phyloP scores from a whole-genome alignment of 106 monocot genomes.

The Allium cepa region DNA sequence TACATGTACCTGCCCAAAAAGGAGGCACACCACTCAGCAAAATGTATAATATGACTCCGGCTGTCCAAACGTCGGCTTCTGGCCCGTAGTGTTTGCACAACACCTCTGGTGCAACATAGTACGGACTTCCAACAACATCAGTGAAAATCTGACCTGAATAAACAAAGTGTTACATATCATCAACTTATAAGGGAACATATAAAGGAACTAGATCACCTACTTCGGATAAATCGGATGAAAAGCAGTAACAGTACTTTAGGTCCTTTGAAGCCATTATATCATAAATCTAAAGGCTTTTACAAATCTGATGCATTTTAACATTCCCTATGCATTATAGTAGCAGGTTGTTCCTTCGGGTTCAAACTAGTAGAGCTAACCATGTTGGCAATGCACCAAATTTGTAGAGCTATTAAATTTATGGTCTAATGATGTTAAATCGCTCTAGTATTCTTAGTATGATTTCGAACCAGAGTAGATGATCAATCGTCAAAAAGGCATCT shows the following conservation, averaged over 20 bases:
- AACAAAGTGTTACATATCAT: not conserved
- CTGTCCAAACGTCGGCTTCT: slow-evolving; percentile 82
- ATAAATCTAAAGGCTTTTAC: not conserved
- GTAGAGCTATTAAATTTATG: too few relatives aligned
- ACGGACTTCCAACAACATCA: slow-evolving; percentile 82
- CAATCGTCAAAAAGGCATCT: not conserved
- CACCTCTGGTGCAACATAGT: slow-evolving; percentile 89
- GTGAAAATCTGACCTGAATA: slow-evolving; percentile 53
- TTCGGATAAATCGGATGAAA: not conserved
- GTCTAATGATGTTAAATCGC: too few relatives aligned
- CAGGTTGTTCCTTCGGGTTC: too few relatives aligned
- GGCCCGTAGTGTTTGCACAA: slow-evolving; percentile 70
- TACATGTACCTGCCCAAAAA: slow-evolving; percentile 60
- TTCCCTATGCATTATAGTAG: too few relatives aligned
- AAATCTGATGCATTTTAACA: too few relatives aligned
- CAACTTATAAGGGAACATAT: too few relatives aligned
- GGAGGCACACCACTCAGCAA: slow-evolving; percentile 78
- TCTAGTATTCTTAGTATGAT: too few relatives aligned
- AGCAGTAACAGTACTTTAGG: not conserved
- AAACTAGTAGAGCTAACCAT: too few relatives aligned
- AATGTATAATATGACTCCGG: slow-evolving; percentile 80
- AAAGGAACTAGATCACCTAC: too few relatives aligned
- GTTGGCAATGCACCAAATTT: too few relatives aligned
- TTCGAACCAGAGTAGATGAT: too few relatives aligned
- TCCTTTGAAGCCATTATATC: not conserved